Evolutionary conservation across 1,284 basidiomycete genomes (phyloP).

Genomic region (Schizopora paradoxa): DNA sequence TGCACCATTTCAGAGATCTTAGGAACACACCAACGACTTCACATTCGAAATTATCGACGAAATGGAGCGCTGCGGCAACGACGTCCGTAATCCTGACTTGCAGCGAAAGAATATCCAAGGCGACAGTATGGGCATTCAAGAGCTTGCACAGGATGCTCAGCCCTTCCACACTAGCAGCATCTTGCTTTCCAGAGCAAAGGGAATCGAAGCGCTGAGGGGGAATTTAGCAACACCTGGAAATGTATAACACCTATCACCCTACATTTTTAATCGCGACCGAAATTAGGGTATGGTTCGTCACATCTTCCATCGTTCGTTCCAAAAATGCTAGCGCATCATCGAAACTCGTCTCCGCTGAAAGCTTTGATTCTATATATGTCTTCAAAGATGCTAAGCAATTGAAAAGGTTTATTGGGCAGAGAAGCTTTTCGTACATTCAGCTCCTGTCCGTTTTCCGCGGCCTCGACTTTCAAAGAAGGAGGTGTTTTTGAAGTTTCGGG

Average conservation of each 20-base stretch:
- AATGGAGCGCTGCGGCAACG: constrained; percentile 52
- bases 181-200: constrained; percentile 40
- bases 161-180: constrained; percentile 49
- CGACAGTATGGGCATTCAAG: constrained; percentile 49
- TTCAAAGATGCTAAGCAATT: no score
- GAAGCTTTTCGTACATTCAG: constrained; percentile 7
- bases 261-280: constrained; percentile 57
- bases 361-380: constrained; percentile 55
- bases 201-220: constrained; percentile 46
- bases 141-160: constrained; percentile 62
- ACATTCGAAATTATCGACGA: constrained; percentile 68
- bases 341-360: constrained; percentile 47
- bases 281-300: constrained; percentile 53
- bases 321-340: constrained; percentile 48
- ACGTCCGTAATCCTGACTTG: constrained; percentile 60
- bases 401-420: no score
- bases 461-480: no score
- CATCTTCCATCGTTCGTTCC: constrained; percentile 55
- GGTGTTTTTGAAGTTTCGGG: no score
- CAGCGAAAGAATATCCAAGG: constrained; percentile 66
- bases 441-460: constrained; percentile 5
- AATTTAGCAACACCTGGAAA: background rate
- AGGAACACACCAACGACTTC: constrained; percentile 59
- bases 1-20: background rate
- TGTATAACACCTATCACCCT: constrained; percentile 13